A percentile compares a stretch with the other conserved stretches of the same genome.
These are phyloP conservation scores for Aspergillus phoenicis DNA, from an alignment of 2,329 filamentous ascomycete species.

Conservation along the genomic window DNA sequence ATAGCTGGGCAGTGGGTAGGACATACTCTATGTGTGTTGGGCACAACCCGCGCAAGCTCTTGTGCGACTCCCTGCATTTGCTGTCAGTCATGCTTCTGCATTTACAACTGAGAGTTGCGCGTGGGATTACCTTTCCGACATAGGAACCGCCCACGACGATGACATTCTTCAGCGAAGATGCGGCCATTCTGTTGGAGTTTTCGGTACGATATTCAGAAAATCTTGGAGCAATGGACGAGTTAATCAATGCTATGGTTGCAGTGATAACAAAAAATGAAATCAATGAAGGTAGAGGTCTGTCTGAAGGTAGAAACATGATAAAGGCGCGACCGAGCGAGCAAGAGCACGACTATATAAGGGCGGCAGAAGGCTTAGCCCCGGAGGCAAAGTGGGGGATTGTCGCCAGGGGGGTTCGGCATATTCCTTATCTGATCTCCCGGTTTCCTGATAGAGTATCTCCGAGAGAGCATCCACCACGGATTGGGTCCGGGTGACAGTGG, in stretches of 20 bases:
- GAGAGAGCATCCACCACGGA: neutral
- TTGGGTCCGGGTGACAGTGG: neutral
- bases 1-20: neutral
- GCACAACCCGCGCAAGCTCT: conserved; percentile 38
- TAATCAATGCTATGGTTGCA: neutral
- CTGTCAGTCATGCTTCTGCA: conserved; percentile 10
- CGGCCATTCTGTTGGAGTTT: conserved; percentile 25
- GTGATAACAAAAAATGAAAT: neutral
- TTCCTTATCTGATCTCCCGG: conserved; percentile 10
- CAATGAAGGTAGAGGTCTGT: neutral
- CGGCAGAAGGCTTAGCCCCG: conserved; percentile 10
- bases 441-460: conserved; percentile 4
- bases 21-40: conserved; percentile 38
- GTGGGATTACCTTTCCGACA: conserved; percentile 32
- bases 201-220: neutral
- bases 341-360: conserved; percentile 5
- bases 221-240: neutral
- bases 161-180: conserved; percentile 36
- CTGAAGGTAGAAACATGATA: neutral
- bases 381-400: neutral
- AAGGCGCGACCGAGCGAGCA: neutral
- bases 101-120: too few species aligned
- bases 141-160: conserved; percentile 42
- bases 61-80: conserved; percentile 31
- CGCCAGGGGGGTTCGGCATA: neutral